Evolutionary conservation across 345 rosid species (phyloP).

Genomic region (Hevea brasiliensis): DNA sequence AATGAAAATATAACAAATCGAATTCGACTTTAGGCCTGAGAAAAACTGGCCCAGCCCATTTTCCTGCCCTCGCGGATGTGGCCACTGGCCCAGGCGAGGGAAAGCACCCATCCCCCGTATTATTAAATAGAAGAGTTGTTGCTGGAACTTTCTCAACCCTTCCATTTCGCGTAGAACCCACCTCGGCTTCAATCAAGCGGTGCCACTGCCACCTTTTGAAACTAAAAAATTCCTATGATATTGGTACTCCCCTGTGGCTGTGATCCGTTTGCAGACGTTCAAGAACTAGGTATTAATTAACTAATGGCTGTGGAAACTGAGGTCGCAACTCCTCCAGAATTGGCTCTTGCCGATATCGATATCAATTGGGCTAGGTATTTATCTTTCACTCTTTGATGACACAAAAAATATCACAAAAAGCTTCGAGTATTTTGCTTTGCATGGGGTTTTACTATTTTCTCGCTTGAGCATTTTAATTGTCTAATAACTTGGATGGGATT

Average conservation of each 20-base stretch:
- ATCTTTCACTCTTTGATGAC: not conserved
- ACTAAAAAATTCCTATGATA: no score
- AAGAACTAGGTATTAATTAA: no score
- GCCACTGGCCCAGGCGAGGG: not conserved
- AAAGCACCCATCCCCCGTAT: not conserved
- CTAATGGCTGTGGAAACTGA: slow-evolving; percentile 43
- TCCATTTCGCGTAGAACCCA: slow-evolving; percentile 1
- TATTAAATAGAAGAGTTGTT: not conserved
- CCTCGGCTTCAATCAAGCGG: not conserved
- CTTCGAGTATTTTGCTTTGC: not conserved
- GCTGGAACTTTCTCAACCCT: slow-evolving; percentile 26
- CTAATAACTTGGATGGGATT: not conserved
- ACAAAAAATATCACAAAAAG: no score
- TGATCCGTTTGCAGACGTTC: no score
- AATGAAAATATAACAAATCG: not conserved
- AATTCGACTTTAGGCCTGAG: slow-evolving; percentile 1
- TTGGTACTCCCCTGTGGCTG: no score
- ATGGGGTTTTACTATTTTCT: not conserved
- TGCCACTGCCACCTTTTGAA: not conserved
- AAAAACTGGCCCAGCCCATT: no score
- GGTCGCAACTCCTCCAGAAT: slow-evolving; percentile 26
- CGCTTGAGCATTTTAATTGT: not conserved
- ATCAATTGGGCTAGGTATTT: slow-evolving; percentile 58
- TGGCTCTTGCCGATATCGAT: slow-evolving; percentile 58
- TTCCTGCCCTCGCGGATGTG: no score